Conservation (phyloP, 257 asterid genomes). For the Anisodus tanguticus region DNA sequence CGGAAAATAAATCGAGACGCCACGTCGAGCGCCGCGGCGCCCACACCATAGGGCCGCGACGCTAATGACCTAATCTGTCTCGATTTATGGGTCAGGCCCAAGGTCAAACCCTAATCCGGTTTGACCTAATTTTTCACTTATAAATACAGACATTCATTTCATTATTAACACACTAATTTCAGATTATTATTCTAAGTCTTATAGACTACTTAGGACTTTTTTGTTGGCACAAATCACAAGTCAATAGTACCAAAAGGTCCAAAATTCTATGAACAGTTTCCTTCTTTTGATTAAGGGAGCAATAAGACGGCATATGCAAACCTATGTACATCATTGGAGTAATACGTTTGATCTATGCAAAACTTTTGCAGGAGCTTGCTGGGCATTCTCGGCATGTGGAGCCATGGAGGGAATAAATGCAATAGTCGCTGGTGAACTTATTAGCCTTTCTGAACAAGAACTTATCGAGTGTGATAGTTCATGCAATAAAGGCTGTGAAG, state of each 20-base stretch:
- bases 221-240: not conserved
- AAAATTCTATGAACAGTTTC: not conserved
- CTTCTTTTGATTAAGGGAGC: not conserved
- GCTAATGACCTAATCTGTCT: too few relatives aligned
- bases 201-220: too few relatives aligned
- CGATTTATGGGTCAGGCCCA: too few relatives aligned
- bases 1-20: too few relatives aligned
- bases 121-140: too few relatives aligned
- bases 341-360: too few relatives aligned
- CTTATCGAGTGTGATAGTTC: constrained; percentile 35
- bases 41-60: too few relatives aligned
- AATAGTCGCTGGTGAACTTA: constrained; percentile 36
- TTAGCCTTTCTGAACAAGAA: constrained; percentile 26
- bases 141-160: too few relatives aligned
- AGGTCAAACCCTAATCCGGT: too few relatives aligned
- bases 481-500: constrained; percentile 40
- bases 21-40: too few relatives aligned
- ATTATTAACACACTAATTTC: too few relatives aligned
- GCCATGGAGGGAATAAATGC: constrained; percentile 41
- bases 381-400: constrained; percentile 47
- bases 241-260: not conserved
- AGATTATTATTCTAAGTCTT: too few relatives aligned
- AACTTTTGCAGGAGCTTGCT: constrained; percentile 36
- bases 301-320: not conserved
- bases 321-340: not conserved